These are phyloP conservation scores for Pestalotiopsis sp. DNA, from an alignment of 2,329 filamentous ascomycete species.

Conservation along the genomic window DNA sequence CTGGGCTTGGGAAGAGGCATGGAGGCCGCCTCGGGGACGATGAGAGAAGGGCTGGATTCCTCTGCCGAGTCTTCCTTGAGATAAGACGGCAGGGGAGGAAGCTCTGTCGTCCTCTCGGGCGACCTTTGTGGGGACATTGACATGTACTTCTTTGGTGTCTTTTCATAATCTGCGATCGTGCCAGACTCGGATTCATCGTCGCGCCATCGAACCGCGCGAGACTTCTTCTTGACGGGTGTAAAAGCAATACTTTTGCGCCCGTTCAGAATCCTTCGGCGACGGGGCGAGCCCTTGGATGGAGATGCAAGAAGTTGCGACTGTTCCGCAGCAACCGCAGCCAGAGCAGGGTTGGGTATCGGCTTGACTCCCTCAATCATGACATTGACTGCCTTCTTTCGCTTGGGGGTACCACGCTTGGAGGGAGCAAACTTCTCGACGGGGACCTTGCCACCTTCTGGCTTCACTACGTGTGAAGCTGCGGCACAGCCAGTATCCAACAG, in stretches of 20 bases:
- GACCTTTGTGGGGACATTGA: conserved; percentile 58
- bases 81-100: conserved; percentile 56
- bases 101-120: conserved; percentile 51
- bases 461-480: conserved; percentile 82
- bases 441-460: conserved; percentile 74
- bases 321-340: conserved; percentile 35
- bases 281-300: conserved; percentile 78
- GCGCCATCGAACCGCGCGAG: conserved; percentile 84
- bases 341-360: conserved; percentile 46
- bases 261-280: conserved; percentile 70
- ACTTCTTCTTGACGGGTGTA: conserved; percentile 79
- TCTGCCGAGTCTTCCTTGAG: conserved; percentile 44
- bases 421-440: conserved; percentile 71
- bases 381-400: conserved; percentile 62
- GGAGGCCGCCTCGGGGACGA: conserved; percentile 49
- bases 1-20: conserved; percentile 58
- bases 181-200: conserved; percentile 85
- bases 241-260: conserved; percentile 75
- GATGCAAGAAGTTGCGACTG: conserved; percentile 51
- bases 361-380: conserved; percentile 40
- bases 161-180: conserved; percentile 85
- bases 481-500: conserved; percentile 77
- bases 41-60: conserved; percentile 60
- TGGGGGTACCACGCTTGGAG: conserved; percentile 74
- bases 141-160: conserved; percentile 76